Evolutionary conservation across 129 eudicot species (phyloP).

Genomic region (Arctium lappa): DNA sequence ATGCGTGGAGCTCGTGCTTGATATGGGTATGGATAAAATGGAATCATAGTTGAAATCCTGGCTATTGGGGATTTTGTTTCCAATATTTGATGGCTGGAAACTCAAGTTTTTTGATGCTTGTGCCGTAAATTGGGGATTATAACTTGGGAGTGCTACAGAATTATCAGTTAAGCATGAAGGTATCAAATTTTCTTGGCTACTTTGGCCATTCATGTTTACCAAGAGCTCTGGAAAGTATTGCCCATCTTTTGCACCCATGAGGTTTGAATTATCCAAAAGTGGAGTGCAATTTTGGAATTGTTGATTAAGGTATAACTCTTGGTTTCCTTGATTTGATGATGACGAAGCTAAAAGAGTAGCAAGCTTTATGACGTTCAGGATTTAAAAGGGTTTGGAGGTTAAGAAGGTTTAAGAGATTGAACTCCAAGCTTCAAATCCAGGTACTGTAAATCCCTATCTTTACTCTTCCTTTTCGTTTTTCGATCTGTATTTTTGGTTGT

Average conservation of each 20-base stretch:
- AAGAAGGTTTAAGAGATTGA: no score
- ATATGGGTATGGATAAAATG: constrained; percentile 33
- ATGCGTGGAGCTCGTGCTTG: no score
- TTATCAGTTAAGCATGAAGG: constrained; percentile 15
- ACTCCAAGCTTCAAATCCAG: no score
- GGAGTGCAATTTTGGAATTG: constrained; percentile 16
- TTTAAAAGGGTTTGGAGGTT: no score
- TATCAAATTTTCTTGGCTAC: constrained; percentile 19
- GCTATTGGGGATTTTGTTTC: constrained; percentile 1
- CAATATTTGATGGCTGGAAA: constrained; percentile 25
- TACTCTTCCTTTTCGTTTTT: no score
- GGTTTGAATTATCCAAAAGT: constrained; percentile 24
- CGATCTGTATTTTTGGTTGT: no score
- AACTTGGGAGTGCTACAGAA: constrained; percentile 3
- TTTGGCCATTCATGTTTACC: no score
- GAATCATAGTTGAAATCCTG: constrained; percentile 43
- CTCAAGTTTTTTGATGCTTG: constrained; percentile 36
- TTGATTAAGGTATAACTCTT: constrained; percentile 21
- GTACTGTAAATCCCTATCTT: no score
- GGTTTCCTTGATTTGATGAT: constrained; percentile 20
- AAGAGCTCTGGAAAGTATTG: no score
- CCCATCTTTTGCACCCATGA: no score
- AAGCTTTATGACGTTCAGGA: no score
- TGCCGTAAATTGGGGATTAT: neutral
- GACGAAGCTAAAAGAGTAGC: no score